Evolutionary conservation across 1,284 basidiomycete species (phyloP).

Genomic region (Salmacisia buchloeana): DNA sequence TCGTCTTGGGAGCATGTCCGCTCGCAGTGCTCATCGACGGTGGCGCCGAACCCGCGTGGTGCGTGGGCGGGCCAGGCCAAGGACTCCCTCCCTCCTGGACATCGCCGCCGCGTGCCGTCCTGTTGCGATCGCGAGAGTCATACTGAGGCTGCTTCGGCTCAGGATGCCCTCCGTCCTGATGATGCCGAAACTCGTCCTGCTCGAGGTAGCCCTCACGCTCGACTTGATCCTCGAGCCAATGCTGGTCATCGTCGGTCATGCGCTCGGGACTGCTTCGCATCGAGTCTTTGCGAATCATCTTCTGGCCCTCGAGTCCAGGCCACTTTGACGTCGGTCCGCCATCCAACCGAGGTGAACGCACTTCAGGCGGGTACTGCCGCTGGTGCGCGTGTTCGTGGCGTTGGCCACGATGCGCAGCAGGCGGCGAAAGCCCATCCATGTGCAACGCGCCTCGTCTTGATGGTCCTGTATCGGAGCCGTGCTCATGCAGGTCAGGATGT

Average conservation of each 20-base stretch:
- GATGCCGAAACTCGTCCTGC: slow-evolving; percentile 4
- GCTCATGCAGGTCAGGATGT: neutral
- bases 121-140: too few species aligned
- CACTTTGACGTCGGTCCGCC: neutral
- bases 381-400: neutral
- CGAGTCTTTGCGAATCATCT: neutral
- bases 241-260: neutral
- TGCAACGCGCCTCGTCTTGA: too few species aligned
- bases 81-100: too few species aligned
- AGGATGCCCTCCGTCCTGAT: too few species aligned
- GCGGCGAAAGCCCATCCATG: too few species aligned
- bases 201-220: neutral
- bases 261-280: neutral
- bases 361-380: too few species aligned
- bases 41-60: too few species aligned
- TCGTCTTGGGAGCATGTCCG: too few species aligned
- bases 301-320: neutral
- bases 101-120: too few species aligned
- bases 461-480: neutral
- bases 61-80: too few species aligned
- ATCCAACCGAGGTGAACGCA: too few species aligned
- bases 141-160: neutral
- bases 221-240: neutral
- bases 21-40: too few species aligned
- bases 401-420: neutral